Base-by-base conservation (phyloP, 2,329 filamentous ascomycete species). In the Polychaeton citri region DNA sequence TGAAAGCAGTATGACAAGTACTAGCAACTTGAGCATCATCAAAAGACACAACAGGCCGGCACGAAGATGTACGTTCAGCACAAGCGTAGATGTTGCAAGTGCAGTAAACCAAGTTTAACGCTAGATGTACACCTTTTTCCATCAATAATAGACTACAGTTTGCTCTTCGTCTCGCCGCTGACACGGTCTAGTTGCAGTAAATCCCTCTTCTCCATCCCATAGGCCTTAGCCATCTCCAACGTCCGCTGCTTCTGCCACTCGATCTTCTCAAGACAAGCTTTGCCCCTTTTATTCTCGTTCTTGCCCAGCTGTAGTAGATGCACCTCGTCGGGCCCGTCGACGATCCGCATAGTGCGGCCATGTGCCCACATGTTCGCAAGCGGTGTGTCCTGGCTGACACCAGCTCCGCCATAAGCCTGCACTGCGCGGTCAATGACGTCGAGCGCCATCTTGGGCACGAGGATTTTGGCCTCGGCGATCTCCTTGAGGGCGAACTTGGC, bases 271-370 rank as follows among this genome's bases (percentile, higher is more conserved):
- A 77, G 70, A 26, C 43, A 54, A 46, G 69, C 72, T 44, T 63
- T 55, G 38, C 75, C 78, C 45, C 74, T 71, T 58, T 71, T 79
- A 58, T 85, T 87, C 69, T 90, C 83, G 48, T 85, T 85, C 48
- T 71, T 69, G 12, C 82, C 83, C 65, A 90, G 67, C 64, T 90
- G 83, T 57, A 83, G 68, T 46, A 87, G 62, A 59, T 92, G 90
- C 41, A 96, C 90, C 74, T 98, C 90, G 62, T 98, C 90, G 0
- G 90, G 90, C 0, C 90, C 90, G 61, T 98, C 90, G 0, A 56
- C 54, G 33, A 57, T 54, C 17, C 51, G 30, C 49, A 57, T 57
- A 26, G 54, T 55, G 19, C 54, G 43, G 21, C 49, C 51, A 21
- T 57, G 51, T 10, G 55, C 54, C 43, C 50, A 59, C 54, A 58